Evolutionary conservation across 371 early-diverging fungal genomes (phyloP), one percentile per base, ranked within the genome.

Genomic region (Rhizomucor pusillus): DNA sequence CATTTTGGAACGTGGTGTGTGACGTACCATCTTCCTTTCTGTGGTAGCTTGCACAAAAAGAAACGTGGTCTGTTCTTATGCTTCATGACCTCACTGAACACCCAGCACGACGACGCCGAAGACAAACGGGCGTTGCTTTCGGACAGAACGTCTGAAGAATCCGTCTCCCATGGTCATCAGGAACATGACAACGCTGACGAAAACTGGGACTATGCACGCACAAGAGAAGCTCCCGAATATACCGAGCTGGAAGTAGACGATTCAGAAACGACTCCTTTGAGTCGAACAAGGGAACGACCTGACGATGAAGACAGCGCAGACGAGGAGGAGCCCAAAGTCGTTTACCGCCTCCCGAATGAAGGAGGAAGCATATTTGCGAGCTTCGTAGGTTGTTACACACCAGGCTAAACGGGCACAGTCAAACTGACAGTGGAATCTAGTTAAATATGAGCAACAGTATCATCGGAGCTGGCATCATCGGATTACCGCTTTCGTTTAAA

Each of bases 391-490:
- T 33, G 48, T n/a, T 39, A 53, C 18, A n/a, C 11, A 5, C 45
- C 47, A 54, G 9, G 36, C 10, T 18, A 54, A 37, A 1, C 34
- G 57, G 19, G 44, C 43, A 14, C 47, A 33, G 14, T 36, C 22
- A 13, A 18, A 44, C 20, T 63, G 56, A 5, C 60, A 63, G 44
- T 57, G 62, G 25, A 47, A 75, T 47, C 62, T 79, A 86, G 65
- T 70, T 89, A 49, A 88, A 88, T 60, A 82, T 90, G 78, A 85
- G 87, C 50, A 90, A 90, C 65, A 85, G 89, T 34, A 90, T 88
- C 44, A 81, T 90, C 49, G 90, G 90, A 34, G 90, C 90, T 13
- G 90, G 90, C 49, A 77, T 84, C 50, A 84, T 84, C 50, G 85
- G 84, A 2, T 65, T 85, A 41, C 84, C 85, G 13, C 85, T 79